Evolutionary conservation across 176 grass and related monocot genomes (phyloP), one percentile per base, ranked within the genome.

Genomic region (Bromus sterilis): DNA sequence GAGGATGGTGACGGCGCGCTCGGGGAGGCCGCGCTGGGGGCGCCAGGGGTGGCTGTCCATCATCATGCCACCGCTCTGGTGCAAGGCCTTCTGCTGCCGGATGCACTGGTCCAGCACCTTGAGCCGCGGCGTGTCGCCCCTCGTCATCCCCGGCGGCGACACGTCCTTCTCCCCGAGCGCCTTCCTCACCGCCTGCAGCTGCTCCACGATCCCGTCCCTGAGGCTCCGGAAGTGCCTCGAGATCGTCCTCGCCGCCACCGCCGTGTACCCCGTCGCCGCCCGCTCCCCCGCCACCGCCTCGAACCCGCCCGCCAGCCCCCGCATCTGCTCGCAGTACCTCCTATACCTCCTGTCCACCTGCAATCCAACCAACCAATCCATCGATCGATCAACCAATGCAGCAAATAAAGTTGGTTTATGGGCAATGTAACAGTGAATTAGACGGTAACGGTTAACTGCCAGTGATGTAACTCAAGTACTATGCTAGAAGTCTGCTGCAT

Each of bases 271-370:
- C 33, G 82, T 46, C 10, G 90, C 89, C 15, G 93, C 80, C 7
- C 96, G 82, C 34, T 91, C 91, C 0, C 96, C 93, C 0, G 87
- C 89, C 74, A 87, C 91, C 20, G 82, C 96, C 80, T 99, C 96
- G 62, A 99, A 95, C 66, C 93, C 86, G 32, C 79, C 58, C 0
- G 86, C 81, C 23, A 99, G 37, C 36, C 86, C 56, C 30, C 81
- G 74, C 90, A 90, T 95, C 82, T 99, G 96, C 86, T 99, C 88
- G 37, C 89, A 88, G 83, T 99, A 99, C 57, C 89, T 77, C 41
- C 91, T 57, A 88, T 99, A 99, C 51, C 93, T 35, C 74, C 85
- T 80, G 67, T 99, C 93, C 73, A 99, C 96, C 96, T 99, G 65
- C 78, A 21, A n/a, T 6, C 11, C 7, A 1, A 4, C 37, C 0